These are phyloP conservation scores for Tulasnella calospora DNA, from an alignment of 768 basidiomycete species.

Conservation along the genomic window DNA sequence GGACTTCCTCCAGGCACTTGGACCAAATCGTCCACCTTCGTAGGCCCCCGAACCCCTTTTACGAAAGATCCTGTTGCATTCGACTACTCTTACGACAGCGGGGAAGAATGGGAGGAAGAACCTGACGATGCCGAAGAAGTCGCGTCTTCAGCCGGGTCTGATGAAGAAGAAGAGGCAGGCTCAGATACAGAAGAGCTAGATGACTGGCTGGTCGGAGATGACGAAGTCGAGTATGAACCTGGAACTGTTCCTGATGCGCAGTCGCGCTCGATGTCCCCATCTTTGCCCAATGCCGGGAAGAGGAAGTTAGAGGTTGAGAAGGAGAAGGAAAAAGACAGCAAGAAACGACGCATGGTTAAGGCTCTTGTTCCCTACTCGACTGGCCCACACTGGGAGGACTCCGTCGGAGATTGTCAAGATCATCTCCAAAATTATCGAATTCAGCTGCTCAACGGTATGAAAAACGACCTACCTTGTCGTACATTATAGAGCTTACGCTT, in stretches of 20 bases:
- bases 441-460: slow-evolving; percentile 74
- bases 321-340: slow-evolving; percentile 42
- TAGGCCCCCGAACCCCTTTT: slow-evolving; percentile 82
- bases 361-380: slow-evolving; percentile 70
- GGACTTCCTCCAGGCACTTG: slow-evolving; percentile 54
- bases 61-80: slow-evolving; percentile 66
- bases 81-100: slow-evolving; percentile 92
- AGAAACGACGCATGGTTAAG: slow-evolving; percentile 69
- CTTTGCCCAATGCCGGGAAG: slow-evolving; percentile 40
- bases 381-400: slow-evolving; percentile 75
- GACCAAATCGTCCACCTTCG: slow-evolving; percentile 70
- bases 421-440: slow-evolving; percentile 71
- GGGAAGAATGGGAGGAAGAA: slow-evolving; percentile 94
- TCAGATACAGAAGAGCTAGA: slow-evolving; percentile 72
- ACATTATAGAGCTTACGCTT: neutral
- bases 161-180: slow-evolving; percentile 61
- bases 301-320: slow-evolving; percentile 52
- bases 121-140: slow-evolving; percentile 73
- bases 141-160: slow-evolving; percentile 42
- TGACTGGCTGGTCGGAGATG: slow-evolving; percentile 73
- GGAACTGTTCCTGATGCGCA: slow-evolving; percentile 25
- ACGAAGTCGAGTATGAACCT: slow-evolving; percentile 47
- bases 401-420: slow-evolving; percentile 64
- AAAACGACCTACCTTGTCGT: slow-evolving; percentile 1
- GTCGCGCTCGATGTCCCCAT: slow-evolving; percentile 32